Conservation (phyloP, 495 filamentous ascomycete species). For the Emericellopsis terricola region DNA sequence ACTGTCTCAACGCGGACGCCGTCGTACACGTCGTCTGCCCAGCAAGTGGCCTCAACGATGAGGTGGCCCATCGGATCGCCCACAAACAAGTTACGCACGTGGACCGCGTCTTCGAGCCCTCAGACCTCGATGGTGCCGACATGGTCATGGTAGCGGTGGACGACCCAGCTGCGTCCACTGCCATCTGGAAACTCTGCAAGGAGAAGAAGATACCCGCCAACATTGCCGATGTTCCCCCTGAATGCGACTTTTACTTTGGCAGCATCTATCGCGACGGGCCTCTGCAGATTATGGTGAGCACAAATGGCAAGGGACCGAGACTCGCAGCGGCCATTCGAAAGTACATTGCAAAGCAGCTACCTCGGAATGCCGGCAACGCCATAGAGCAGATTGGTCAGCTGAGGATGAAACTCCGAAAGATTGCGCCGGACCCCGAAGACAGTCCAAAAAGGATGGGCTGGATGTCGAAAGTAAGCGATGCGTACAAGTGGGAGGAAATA, state of each 20-base stretch:
- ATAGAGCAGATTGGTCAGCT: conserved; percentile 68
- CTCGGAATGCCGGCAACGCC: conserved; percentile 59
- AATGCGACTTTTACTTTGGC: conserved; percentile 98
- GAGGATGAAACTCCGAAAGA: conserved; percentile 55
- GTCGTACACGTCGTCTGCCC: conserved; percentile 73
- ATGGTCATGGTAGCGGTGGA: conserved; percentile 92
- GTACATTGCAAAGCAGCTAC: conserved; percentile 62
- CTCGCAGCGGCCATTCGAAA: conserved; percentile 72
- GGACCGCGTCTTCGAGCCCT: conserved; percentile 64
- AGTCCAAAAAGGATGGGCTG: conserved; percentile 87
- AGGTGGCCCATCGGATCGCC: conserved; percentile 67
- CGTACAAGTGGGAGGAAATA: conserved; percentile 71
- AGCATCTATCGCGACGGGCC: conserved; percentile 89
- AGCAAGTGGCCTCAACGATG: conserved; percentile 59
- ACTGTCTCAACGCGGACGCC: conserved; percentile 88
- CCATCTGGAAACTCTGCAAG: conserved; percentile 86
- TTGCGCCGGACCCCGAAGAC: conserved; percentile 54
- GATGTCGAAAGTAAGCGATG: conserved; percentile 85
- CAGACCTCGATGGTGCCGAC: conserved; percentile 46
- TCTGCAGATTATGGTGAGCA: conserved; percentile 94
- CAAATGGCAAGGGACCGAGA: conserved; percentile 91
- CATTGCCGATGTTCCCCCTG: conserved; percentile 89
- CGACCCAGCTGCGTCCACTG: conserved; percentile 68
- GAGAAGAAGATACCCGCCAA: conserved; percentile 71
- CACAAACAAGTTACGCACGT: conserved; percentile 56